Evolutionary conservation across 192 early-diverging fungal species (phyloP).

Genomic region (Pilaira anomala): DNA sequence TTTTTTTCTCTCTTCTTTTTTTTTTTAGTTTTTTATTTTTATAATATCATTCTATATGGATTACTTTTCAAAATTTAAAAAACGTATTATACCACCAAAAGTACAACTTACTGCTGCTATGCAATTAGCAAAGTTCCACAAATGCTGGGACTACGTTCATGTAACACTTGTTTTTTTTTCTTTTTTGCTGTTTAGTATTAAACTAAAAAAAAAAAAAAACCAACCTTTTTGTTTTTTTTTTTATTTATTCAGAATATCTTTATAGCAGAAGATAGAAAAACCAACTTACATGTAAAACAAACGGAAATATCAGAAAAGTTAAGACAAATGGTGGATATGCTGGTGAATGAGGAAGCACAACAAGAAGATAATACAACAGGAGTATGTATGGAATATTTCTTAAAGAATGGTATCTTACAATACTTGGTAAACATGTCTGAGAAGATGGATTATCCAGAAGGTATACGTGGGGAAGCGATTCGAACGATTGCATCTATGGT

Average conservation of each 20-base stretch:
- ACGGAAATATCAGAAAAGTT: slow-evolving; percentile 76
- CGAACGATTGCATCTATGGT: slow-evolving; percentile 77
- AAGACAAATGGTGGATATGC: slow-evolving; percentile 80
- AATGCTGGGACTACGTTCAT: slow-evolving; percentile 67
- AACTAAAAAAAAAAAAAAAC: not conserved
- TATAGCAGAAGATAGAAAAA: slow-evolving; percentile 29
- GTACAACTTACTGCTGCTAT: slow-evolving; percentile 56
- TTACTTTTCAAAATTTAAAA: slow-evolving; percentile 67
- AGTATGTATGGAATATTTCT: slow-evolving; percentile 86
- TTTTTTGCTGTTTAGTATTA: no score
- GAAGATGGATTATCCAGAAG: slow-evolving; percentile 67
- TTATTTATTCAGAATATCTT: slow-evolving; percentile 41
- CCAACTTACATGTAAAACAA: slow-evolving; percentile 51
- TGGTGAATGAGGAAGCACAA: slow-evolving; percentile 85
- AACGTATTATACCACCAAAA: slow-evolving; percentile 61
- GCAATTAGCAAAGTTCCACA: slow-evolving; percentile 68
- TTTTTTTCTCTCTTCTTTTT: not conserved
- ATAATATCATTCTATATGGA: slow-evolving; percentile 42
- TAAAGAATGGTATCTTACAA: slow-evolving; percentile 79
- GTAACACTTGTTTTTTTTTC: slow-evolving; percentile 30
- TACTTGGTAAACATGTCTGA: slow-evolving; percentile 78
- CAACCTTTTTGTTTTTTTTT: no score
- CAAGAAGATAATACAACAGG: slow-evolving; percentile 72
- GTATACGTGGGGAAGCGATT: slow-evolving; percentile 78
- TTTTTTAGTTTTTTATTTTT: slow-evolving; percentile 5